These are phyloP conservation scores for Apiotrichum sp. DNA, from an alignment of 1,284 basidiomycete species.

Conservation along the genomic window DNA sequence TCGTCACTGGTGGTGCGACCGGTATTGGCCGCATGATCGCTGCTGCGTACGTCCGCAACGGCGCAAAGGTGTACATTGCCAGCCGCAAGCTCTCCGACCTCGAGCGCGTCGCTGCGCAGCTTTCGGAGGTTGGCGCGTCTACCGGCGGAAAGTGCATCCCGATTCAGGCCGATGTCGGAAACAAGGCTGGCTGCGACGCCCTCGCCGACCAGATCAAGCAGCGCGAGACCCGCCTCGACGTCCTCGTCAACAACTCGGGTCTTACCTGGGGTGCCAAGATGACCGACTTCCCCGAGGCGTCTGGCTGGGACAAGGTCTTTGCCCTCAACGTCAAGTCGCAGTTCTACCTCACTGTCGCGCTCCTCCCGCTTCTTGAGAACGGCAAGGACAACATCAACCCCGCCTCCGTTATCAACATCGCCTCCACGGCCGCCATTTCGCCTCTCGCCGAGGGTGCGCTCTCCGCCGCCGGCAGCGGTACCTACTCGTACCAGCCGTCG, in stretches of 20 bases:
- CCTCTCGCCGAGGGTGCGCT: conserved; percentile 17
- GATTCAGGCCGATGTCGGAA: conserved; percentile 27
- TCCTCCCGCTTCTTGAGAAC: conserved; percentile 21
- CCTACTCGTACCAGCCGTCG: conserved; percentile 19
- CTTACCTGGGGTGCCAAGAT: conserved; percentile 19
- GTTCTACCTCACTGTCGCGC: conserved; percentile 26
- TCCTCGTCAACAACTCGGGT: conserved; percentile 42
- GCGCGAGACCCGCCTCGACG: conserved; percentile 29
- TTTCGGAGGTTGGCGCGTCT: conserved; percentile 9
- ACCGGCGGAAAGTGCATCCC: conserved; percentile 14
- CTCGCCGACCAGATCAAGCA: conserved; percentile 13
- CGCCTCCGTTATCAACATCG: conserved; percentile 29
- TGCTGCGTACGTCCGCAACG: conserved; percentile 25
- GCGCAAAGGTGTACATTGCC: conserved; percentile 29
- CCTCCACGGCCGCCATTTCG: conserved; percentile 23
- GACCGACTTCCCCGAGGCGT: conserved; percentile 19
- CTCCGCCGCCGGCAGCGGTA: conserved; percentile 22
- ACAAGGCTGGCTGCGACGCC: conserved; percentile 20
- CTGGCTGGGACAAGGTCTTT: conserved; percentile 20
- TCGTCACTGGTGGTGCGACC: conserved; percentile 22
- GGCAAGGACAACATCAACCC: conserved; percentile 18
- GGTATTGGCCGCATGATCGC: conserved; percentile 25
- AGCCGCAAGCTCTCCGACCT: conserved; percentile 22
- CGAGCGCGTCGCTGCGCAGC: conserved; percentile 14
- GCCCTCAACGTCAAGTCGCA: conserved; percentile 22